Base-by-base conservation (phyloP, 2,329 filamentous ascomycete genomes). In the Pezicula radicicola region DNA sequence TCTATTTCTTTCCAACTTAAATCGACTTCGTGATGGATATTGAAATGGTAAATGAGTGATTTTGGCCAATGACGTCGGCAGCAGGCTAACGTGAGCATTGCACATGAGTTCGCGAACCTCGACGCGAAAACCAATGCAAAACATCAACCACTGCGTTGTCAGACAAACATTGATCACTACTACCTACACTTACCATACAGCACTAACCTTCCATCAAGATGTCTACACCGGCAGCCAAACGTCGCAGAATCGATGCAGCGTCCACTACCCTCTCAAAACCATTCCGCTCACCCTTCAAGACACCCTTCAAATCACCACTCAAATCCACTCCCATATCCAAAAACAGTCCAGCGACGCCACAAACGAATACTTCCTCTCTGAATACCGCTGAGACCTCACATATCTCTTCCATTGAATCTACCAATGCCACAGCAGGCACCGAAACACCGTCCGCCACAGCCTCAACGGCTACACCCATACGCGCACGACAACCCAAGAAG, bases 211-310 rank as follows among this genome's bases (percentile, higher is more conserved):
- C 54, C 19, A 52, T 58, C 64, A 61, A 58, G 55, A 76, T 79
- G 75, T 72, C 72, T 53, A 75, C 73, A 46, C 77, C 76, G 51
- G 70, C 77, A 51, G 74, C 74, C 52, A 89, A 89, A 72, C 80
- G 84, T 46, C 83, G 85, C 54, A 81, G 83, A 57, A 71, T 87
- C 56, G 77, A 85, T 52, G 72, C 77, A 42, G 77, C 80, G 37
- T 70, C 76, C 19, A 75, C 74, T n/a, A 78, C 79, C 6, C 77
- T 89, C 45, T 78, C 79, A 55, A 87, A 85, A 64, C 87, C 87
- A 0, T 91, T 91, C 72, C 84, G 85, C 58, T 89, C 87, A 43
- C 87, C 86, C 13, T 77, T 87, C 55, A 80, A 78, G 58, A 76
- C 73, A 36, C 72, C 74, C 27, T 55, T 58, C 44, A 60, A 63